These are phyloP conservation scores for Lindgomyces ingoldianus DNA, from an alignment of 495 filamentous ascomycete genomes.

Conservation along the genomic window DNA sequence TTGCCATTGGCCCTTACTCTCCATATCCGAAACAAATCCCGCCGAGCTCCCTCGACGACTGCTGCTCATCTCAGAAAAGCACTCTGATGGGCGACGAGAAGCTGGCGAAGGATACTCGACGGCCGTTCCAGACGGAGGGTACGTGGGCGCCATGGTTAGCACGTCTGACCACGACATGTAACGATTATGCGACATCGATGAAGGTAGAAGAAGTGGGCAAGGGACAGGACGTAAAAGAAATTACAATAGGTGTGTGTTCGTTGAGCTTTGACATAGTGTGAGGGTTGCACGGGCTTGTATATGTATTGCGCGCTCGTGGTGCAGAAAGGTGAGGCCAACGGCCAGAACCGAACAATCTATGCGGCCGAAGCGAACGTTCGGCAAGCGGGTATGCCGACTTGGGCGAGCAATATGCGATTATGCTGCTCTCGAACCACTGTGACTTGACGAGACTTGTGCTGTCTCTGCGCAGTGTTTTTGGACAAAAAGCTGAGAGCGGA, in stretches of 20 bases:
- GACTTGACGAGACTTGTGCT: slow-evolving; percentile 23
- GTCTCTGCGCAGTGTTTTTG: slow-evolving; percentile 29
- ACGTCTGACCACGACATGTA: slow-evolving; percentile 38
- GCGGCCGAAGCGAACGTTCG: slow-evolving; percentile 21
- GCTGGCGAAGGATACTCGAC: slow-evolving; percentile 31
- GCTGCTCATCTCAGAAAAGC: slow-evolving; percentile 30
- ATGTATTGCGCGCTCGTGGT: slow-evolving; percentile 14
- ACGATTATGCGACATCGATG: slow-evolving; percentile 34
- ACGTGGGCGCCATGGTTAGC: slow-evolving; percentile 35
- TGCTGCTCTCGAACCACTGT: slow-evolving; percentile 10
- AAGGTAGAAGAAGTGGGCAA: slow-evolving; percentile 3
- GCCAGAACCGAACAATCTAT: slow-evolving; percentile 2
- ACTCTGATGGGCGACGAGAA: slow-evolving; percentile 32
- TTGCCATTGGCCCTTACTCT: slow-evolving; percentile 35
- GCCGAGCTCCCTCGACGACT: slow-evolving; percentile 34
- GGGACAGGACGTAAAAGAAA: slow-evolving; percentile 25
- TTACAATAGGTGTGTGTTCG: slow-evolving; percentile 32
- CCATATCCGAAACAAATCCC: slow-evolving; percentile 33
- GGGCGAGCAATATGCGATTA: slow-evolving; percentile 8
- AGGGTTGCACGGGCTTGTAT: slow-evolving; percentile 30
- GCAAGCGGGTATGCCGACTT: slow-evolving; percentile 13
- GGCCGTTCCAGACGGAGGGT: slow-evolving; percentile 28
- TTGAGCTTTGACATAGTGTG: slow-evolving; percentile 30
- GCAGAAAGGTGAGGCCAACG: too few species aligned
- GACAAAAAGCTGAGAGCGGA: slow-evolving; percentile 11